phyloP scores from a whole-genome alignment of 805 yeast genomes.

The Hanseniaspora clermontiae region DNA sequence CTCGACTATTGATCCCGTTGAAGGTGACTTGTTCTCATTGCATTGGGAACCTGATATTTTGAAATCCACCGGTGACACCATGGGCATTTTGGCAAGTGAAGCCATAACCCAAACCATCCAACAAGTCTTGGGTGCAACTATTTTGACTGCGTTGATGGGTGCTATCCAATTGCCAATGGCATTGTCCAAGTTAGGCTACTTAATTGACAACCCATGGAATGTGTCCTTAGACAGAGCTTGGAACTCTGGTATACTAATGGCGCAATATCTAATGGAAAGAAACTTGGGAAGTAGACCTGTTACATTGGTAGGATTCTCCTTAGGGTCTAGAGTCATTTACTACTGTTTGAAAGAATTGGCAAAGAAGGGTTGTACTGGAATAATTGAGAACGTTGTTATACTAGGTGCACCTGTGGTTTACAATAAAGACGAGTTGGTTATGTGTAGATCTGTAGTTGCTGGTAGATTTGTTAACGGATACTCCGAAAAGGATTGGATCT shows the following conservation, averaged over 20 bases:
- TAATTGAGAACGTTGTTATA: constrained; percentile 74
- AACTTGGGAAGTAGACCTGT: constrained; percentile 87
- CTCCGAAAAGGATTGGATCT: constrained; percentile 87
- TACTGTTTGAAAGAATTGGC: constrained; percentile 83
- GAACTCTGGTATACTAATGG: constrained; percentile 84
- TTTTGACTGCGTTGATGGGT: constrained; percentile 79
- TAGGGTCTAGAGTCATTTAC: constrained; percentile 84
- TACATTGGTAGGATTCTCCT: constrained; percentile 81
- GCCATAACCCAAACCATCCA: constrained; percentile 86
- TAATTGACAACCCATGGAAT: constrained; percentile 95
- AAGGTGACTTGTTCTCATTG: constrained; percentile 89
- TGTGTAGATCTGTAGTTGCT: constrained; percentile 75
- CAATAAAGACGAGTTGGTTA: constrained; percentile 59
- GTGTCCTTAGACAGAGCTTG: constrained; percentile 94
- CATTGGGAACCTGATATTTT: constrained; percentile 98
- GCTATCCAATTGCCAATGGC: constrained; percentile 89
- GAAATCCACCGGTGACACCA: constrained; percentile 90
- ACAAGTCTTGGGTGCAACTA: constrained; percentile 85
- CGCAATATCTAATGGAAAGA: constrained; percentile 77
- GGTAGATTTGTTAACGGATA: constrained; percentile 85
- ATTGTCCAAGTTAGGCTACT: constrained; percentile 72
- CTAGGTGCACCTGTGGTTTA: constrained; percentile 84
- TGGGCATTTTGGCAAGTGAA: constrained; percentile 83
- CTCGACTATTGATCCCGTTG: constrained; percentile 90
- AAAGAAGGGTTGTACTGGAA: constrained; percentile 70